phyloP scores from a whole-genome alignment of 768 basidiomycete genomes.

The Mycena belliarum region DNA sequence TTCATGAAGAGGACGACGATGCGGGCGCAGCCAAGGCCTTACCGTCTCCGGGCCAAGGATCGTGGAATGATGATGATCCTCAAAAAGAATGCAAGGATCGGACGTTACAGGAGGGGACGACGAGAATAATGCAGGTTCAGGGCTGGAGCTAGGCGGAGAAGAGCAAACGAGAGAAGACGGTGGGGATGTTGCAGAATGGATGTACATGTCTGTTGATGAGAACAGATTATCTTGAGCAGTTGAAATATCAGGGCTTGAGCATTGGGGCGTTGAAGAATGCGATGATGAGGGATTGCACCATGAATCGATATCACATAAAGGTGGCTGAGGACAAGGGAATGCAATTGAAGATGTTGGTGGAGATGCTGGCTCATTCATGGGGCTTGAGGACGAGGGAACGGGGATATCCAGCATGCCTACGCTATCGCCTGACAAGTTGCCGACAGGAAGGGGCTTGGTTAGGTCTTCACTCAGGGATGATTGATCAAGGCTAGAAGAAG shows the following conservation, averaged over 20 bases:
- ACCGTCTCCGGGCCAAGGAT: not conserved
- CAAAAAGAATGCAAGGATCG: slow-evolving; percentile 6
- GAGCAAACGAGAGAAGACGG: not conserved
- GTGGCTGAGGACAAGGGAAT: not conserved
- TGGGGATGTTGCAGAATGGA: slow-evolving; percentile 4
- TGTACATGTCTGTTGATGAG: too few species aligned
- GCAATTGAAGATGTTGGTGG: not conserved
- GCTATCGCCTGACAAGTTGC: not conserved
- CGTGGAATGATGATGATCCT: not conserved
- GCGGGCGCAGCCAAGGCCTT: not conserved
- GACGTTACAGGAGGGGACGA: slow-evolving; percentile 30
- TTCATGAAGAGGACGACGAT: not conserved
- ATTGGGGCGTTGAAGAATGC: not conserved
- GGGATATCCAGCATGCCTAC: not conserved
- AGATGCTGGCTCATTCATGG: not conserved
- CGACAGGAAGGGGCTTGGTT: not conserved
- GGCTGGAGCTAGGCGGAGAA: slow-evolving; percentile 50
- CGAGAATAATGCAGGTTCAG: slow-evolving; percentile 44
- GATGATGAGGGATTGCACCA: not conserved
- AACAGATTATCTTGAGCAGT: not conserved
- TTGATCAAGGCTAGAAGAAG: not conserved
- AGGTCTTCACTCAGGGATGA: not conserved
- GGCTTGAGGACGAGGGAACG: slow-evolving; percentile 10
- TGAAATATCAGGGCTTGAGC: not conserved
- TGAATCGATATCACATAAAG: not conserved